Evolutionary conservation across 345 rosid genomes (phyloP), one percentile per base, ranked within the genome.

Genomic region (Trapa bicornis): DNA sequence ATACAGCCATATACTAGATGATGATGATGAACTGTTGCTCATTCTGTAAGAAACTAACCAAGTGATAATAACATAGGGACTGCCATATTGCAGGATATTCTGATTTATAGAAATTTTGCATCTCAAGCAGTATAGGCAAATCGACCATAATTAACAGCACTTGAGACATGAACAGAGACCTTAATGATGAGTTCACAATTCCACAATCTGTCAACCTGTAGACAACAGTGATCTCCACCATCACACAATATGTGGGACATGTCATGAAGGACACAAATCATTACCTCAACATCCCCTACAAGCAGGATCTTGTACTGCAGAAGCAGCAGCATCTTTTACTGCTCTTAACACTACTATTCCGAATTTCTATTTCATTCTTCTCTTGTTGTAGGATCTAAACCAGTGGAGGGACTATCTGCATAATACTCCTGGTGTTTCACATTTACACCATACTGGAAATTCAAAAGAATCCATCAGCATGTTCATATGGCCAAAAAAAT

Each of bases 351-450:
- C 35, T n/a, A 2, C 60, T 11, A 33, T 2, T 35, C 38, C 15
- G 35, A 35, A n/a, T 33, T 33, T 11, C 6, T 35, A 42, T 17
- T 22, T 64, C 70, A 83, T 70, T 84, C 87, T 3, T 85, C 88
- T 70, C 87, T 84, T 56, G 96, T 61, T 54, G 70, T 66, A 41
- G 53, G 77, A 70, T 29, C 72, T 70, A 64, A 66, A 58, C 77
- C 80, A 47, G 69, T 37, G 33, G 67, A 65, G 1, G 67, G 67
- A 17, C 53, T 65, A 10, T 65, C 67, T 16, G 67, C 67, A 65
- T 87, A 90, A 68, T 87, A 90, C 78, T 90, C 97, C 48, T 89
- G 97, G 68, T 88, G 96, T 84, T 89, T 94, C 82, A 93, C 88
- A 42, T 88, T 87, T 68, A 91, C 97, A 3, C 96, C 95, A 61